Evolutionary conservation across 2,329 filamentous ascomycete genomes (phyloP).

Genomic region (Phialophora tarda): DNA sequence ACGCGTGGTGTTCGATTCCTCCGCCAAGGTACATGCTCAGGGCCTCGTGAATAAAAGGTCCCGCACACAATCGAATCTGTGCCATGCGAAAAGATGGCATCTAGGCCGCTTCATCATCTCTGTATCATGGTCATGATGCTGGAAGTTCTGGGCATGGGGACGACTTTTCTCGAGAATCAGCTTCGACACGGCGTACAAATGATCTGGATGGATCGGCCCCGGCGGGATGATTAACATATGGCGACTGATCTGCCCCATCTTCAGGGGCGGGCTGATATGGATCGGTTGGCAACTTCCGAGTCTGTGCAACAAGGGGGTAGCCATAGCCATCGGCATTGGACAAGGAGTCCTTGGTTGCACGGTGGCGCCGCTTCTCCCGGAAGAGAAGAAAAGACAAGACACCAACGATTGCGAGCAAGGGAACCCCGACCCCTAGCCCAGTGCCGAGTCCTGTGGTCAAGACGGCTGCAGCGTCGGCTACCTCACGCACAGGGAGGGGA

Average conservation of each 20-base stretch:
- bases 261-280: not conserved
- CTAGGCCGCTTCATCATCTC: not conserved
- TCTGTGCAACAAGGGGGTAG: constrained; percentile 12
- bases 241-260: not conserved
- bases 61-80: not conserved
- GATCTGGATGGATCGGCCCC: not conserved
- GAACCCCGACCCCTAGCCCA: constrained; percentile 20
- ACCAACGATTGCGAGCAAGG: constrained; percentile 12
- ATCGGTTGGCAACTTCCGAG: not conserved
- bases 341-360: not conserved
- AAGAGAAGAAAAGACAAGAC: constrained; percentile 18
- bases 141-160: constrained; percentile 9
- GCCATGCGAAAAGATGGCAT: not conserved
- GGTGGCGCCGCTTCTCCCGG: constrained; percentile 19
- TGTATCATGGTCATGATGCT: constrained; percentile 1
- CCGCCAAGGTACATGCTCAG: constrained; percentile 15
- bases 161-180: constrained; percentile 10
- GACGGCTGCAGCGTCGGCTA: not conserved
- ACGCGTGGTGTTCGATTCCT: constrained; percentile 8
- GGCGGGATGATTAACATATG: not conserved
- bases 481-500: not conserved
- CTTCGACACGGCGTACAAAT: not conserved
- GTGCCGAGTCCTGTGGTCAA: constrained; percentile 10
- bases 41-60: not conserved
- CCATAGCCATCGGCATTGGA: constrained; percentile 14